These are phyloP conservation scores for Dactylorhiza incarnata DNA, from an alignment of 106 monocot species.

Conservation along the genomic window DNA sequence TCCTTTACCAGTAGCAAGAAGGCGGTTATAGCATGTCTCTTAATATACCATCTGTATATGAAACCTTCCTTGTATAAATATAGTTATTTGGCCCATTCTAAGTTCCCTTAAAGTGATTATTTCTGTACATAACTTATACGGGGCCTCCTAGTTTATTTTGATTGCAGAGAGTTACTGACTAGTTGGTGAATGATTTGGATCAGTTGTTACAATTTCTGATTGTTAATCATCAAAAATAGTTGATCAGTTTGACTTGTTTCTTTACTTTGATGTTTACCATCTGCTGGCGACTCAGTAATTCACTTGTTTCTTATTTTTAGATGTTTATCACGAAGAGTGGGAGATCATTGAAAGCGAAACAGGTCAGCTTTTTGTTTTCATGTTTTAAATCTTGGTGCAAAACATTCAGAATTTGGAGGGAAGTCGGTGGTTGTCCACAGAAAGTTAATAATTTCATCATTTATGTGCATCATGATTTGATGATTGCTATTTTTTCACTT, in stretches of 20 bases:
- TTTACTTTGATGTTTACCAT: too few relatives aligned
- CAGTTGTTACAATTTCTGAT: background rate
- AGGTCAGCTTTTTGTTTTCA: slow-evolving; percentile 37
- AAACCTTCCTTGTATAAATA: too few relatives aligned
- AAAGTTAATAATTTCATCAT: background rate
- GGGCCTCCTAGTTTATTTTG: background rate
- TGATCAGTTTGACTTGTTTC: too few relatives aligned
- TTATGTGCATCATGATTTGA: background rate
- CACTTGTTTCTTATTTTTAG: slow-evolving; percentile 29
- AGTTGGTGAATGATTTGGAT: background rate
- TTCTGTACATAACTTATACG: background rate
- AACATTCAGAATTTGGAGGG: background rate
- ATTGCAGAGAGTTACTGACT: background rate
- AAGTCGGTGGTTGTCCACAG: background rate
- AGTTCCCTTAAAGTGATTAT: background rate
- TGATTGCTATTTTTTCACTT: background rate
- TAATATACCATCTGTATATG: too few relatives aligned
- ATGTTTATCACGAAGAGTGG: slow-evolving; percentile 85
- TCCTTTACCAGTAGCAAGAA: too few relatives aligned
- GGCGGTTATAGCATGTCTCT: too few relatives aligned
- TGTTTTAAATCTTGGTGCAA: background rate
- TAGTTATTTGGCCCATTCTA: too few relatives aligned
- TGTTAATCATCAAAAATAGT: background rate
- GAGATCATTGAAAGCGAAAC: slow-evolving; percentile 85
- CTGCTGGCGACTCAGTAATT: background rate